Evolutionary conservation across 257 asterid genomes (phyloP).

Genomic region (Handroanthus guayacan): DNA sequence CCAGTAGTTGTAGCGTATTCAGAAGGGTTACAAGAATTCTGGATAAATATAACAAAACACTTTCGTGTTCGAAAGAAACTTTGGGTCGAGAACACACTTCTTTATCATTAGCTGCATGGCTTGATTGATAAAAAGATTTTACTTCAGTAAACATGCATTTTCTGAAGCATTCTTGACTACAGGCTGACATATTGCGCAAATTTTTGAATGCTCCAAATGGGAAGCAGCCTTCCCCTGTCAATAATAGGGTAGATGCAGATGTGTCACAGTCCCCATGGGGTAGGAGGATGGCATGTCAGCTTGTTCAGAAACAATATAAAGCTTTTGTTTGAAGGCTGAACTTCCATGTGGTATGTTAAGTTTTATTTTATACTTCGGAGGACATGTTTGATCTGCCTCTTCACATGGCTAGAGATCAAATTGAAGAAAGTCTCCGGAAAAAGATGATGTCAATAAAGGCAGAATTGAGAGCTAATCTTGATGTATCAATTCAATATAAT

Average conservation of each 20-base stretch:
- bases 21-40: background rate
- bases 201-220: constrained; percentile 76
- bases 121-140: constrained; percentile 6
- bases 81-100: background rate
- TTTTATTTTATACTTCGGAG: constrained; percentile 42
- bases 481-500: constrained; percentile 26
- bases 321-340: constrained; percentile 35
- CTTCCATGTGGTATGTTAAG: constrained; percentile 32
- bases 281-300: constrained; percentile 64
- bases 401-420: constrained; percentile 94
- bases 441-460: constrained; percentile 93
- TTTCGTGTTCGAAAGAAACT: background rate
- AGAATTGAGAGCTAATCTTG: constrained; percentile 9
- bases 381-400: constrained; percentile 93
- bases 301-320: background rate
- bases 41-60: background rate
- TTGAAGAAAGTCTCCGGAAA: constrained; percentile 81
- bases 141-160: background rate
- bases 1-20: background rate
- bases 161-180: constrained; percentile 24
- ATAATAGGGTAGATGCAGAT: constrained; percentile 56
- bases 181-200: constrained; percentile 76
- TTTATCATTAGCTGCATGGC: background rate
- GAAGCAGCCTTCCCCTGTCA: constrained; percentile 56
- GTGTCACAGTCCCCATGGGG: constrained; percentile 70